These are phyloP conservation scores for Mucor piriformis DNA, from an alignment of 371 early-diverging fungal genomes.

Conservation along the genomic window DNA sequence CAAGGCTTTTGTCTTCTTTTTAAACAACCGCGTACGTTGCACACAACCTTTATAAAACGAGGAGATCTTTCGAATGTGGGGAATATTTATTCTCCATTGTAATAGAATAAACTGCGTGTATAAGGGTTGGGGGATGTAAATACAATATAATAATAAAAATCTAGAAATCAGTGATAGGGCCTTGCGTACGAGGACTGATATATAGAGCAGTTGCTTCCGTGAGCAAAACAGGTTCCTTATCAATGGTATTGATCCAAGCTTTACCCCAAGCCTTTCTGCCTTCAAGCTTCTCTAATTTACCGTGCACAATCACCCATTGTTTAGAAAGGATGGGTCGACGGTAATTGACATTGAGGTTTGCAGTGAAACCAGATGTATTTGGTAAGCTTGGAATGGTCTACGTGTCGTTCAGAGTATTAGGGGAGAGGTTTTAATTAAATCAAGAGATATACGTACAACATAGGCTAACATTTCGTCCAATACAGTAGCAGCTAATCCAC, in stretches of 20 bases:
- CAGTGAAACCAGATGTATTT: constrained; percentile 73
- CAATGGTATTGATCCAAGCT: constrained; percentile 61
- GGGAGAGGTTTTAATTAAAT: too few species aligned
- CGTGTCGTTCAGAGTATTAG: neutral
- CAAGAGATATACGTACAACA: constrained; percentile 47
- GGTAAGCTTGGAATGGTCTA: constrained; percentile 64
- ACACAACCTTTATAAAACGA: too few species aligned
- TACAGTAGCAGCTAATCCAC: constrained; percentile 74
- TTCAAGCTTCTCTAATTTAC: constrained; percentile 62
- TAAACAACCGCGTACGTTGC: too few species aligned
- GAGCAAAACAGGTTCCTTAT: constrained; percentile 50
- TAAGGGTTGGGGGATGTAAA: too few species aligned
- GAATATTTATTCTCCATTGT: too few species aligned
- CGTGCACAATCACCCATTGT: constrained; percentile 67
- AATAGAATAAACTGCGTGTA: too few species aligned
- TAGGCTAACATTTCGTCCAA: constrained; percentile 69
- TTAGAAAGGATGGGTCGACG: constrained; percentile 69
- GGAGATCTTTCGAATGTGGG: too few species aligned
- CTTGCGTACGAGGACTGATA: constrained; percentile 57
- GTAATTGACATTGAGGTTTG: constrained; percentile 75
- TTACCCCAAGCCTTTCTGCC: constrained; percentile 74
- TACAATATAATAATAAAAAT: neutral
- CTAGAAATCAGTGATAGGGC: constrained; percentile 21
- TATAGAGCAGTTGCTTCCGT: constrained; percentile 72
- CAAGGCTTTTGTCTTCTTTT: too few species aligned